Percentiles rank a stretch among this genome's conserved stretches.
These are phyloP conservation scores for Echium plantagineum DNA, from an alignment of 257 asterid species.

Conservation along the genomic window DNA sequence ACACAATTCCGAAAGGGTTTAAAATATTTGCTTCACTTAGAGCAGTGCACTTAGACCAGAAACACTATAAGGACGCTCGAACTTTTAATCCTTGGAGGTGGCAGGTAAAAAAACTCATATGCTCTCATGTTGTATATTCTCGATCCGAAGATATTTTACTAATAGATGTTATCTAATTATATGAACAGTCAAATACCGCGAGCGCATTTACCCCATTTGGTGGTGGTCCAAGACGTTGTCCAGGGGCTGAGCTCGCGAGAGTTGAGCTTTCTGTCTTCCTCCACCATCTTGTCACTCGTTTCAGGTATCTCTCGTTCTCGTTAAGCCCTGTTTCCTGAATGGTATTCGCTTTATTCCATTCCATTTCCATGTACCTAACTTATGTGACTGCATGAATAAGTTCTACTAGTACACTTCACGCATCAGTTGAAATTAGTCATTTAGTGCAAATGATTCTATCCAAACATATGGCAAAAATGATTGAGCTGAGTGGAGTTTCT, in stretches of 20 bases:
- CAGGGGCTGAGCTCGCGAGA: conserved; percentile 91
- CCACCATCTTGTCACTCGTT: conserved; percentile 76
- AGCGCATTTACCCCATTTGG: conserved; percentile 74
- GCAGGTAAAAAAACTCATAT: conserved; percentile 37
- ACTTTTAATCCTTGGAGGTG: conserved; percentile 94
- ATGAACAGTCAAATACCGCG: conserved; percentile 1
- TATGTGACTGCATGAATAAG: no score
- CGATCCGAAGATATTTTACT: not conserved
- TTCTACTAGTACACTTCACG: not conserved
- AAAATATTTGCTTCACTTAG: conserved; percentile 79
- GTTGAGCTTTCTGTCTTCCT: conserved; percentile 92
- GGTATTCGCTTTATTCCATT: not conserved
- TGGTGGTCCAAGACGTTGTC: conserved; percentile 97
- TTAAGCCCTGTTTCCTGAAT: not conserved
- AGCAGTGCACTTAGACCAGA: conserved; percentile 77
- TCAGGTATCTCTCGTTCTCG: conserved; percentile 33
- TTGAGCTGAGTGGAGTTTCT: conserved; percentile 1
- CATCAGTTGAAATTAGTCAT: no score
- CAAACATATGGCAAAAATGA: not conserved
- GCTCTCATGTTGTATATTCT: not conserved
- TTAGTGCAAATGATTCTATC: not conserved
- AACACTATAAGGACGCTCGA: conserved; percentile 80
- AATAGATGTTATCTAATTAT: no score
- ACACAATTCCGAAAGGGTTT: conserved; percentile 81
- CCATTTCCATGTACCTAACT: no score